Percentiles rank a stretch among this genome's conserved stretches.
phyloP scores from a whole-genome alignment of 2,329 filamentous ascomycete genomes.

The Alternaria gansuensis region DNA sequence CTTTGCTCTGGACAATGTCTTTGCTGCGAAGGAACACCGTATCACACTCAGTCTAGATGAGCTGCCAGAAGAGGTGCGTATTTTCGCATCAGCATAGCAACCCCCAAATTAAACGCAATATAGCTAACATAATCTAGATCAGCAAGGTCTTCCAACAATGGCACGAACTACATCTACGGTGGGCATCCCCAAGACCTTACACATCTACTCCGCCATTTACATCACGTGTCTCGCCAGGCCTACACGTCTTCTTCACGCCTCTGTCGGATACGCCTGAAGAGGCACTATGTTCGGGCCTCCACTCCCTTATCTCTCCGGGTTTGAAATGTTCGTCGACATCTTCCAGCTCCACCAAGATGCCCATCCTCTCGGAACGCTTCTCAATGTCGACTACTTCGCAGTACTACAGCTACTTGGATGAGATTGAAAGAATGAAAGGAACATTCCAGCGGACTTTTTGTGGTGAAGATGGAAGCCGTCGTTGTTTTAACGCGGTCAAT shows the following conservation, averaged over 20 bases:
- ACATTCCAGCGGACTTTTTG: constrained; percentile 66
- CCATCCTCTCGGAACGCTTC: constrained; percentile 66
- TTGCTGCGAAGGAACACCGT: constrained; percentile 79
- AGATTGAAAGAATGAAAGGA: constrained; percentile 63
- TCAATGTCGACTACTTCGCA: constrained; percentile 71
- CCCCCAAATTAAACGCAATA: background rate
- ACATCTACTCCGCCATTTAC: constrained; percentile 73
- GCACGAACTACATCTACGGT: constrained; percentile 80
- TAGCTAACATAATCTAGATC: constrained; percentile 57
- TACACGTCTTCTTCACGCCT: constrained; percentile 82
- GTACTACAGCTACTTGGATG: constrained; percentile 72
- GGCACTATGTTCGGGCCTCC: constrained; percentile 66
- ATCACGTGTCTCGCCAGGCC: constrained; percentile 78
- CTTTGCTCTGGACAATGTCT: constrained; percentile 67
- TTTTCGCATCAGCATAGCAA: background rate
- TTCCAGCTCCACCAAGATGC: constrained; percentile 70
- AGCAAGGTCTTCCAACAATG: constrained; percentile 68
- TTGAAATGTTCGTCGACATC: constrained; percentile 65
- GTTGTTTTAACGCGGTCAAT: constrained; percentile 62
- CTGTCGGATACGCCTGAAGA: constrained; percentile 45
- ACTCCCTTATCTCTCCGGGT: constrained; percentile 63
- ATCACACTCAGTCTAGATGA: constrained; percentile 77
- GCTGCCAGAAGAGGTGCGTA: constrained; percentile 70
- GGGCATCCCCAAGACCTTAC: constrained; percentile 70
- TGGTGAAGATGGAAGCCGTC: constrained; percentile 22